Base-by-base conservation (phyloP, 2,329 filamentous ascomycete species). In the Cylindrodendrum hubeiense region DNA sequence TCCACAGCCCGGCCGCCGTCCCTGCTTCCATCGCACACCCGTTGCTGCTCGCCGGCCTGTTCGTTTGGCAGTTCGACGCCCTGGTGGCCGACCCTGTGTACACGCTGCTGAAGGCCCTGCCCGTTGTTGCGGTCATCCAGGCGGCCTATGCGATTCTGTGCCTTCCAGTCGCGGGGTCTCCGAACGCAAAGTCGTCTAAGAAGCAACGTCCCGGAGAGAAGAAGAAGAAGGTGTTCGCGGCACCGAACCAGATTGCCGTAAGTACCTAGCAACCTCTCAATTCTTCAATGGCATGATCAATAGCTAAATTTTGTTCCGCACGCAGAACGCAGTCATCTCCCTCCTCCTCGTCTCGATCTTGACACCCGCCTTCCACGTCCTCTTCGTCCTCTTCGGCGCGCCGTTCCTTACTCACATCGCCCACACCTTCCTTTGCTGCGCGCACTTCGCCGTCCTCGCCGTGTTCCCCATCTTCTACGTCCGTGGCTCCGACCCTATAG, bases 301-400 rank as follows among this genome's bases (percentile, higher is more conserved):
- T 70, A 8, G 39, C 69, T 74, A 65, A 73, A 26, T n/a, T 22
- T 15, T 12, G 8, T n/a, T 47, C 33, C 10, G 26, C 37, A n/a
- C 39, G 49, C 53, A 87, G 85, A 80, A 82, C 19, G 78, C 83
- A 15, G 71, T 84, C 60, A 78, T 86, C 53, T 83, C 83, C 6
- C 75, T 85, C 39, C 68, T 85, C 21, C 75, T 97, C 86, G 90
- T 93, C 2, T 86, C 89, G 2, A 85, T 96, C 69, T 84, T 95
- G 62, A 91, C 92, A 8, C 86, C 95, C 33, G 78, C 78, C 28
- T 73, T 91, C 22, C 85, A 90, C 77, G 77, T 89, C 46, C 81
- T 90, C 39, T 87, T 97, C 74, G 85, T 98, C 74, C 91, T 98
- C 71, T 97, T 98, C 80, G 96, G 96, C 75, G 96, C 95, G 8